Conservation (phyloP, 1,284 basidiomycete species). For the Porogramme epimiltina region DNA sequence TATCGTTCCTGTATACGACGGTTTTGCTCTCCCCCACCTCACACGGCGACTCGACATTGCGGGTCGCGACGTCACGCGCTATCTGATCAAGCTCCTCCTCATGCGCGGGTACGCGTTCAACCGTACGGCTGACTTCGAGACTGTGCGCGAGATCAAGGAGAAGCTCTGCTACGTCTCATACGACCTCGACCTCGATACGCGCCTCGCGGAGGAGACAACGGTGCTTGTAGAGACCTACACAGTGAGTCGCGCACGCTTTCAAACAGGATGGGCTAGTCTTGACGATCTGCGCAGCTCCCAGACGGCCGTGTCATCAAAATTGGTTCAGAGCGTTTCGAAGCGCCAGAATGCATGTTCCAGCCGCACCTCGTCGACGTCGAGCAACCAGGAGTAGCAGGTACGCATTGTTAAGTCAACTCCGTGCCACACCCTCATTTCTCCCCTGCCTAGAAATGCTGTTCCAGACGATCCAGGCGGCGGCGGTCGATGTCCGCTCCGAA, state of each 20-base stretch:
- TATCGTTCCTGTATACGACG: constrained; percentile 98
- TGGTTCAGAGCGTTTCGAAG: constrained; percentile 98
- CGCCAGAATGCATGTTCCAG: constrained; percentile 99
- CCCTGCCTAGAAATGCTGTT: constrained; percentile 86
- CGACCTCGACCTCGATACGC: constrained; percentile 93
- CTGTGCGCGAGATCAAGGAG: constrained; percentile 98
- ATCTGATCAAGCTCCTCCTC: constrained; percentile 96
- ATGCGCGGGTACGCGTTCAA: constrained; percentile 99
- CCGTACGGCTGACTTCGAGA: constrained; percentile 98
- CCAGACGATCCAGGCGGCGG: constrained; percentile 92
- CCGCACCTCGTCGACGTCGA: constrained; percentile 97
- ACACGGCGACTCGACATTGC: constrained; percentile 96
- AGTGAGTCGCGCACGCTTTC: constrained; percentile 45
- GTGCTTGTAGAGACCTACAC: constrained; percentile 96
- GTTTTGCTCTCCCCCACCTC: constrained; percentile 93
- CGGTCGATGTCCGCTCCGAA: constrained; percentile 88
- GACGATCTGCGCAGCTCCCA: constrained; percentile 65
- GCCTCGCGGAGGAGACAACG: constrained; percentile 95
- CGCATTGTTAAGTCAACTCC: constrained; percentile 12
- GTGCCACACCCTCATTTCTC: not conserved
- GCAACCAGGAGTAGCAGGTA: constrained; percentile 93
- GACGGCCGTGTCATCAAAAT: constrained; percentile 98
- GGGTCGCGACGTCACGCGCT: constrained; percentile 96
- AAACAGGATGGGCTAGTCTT: not conserved
- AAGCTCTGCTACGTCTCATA: constrained; percentile 98